Conservation (phyloP, 2,329 filamentous ascomycete genomes). For the Colletotrichum chrysophilum region DNA sequence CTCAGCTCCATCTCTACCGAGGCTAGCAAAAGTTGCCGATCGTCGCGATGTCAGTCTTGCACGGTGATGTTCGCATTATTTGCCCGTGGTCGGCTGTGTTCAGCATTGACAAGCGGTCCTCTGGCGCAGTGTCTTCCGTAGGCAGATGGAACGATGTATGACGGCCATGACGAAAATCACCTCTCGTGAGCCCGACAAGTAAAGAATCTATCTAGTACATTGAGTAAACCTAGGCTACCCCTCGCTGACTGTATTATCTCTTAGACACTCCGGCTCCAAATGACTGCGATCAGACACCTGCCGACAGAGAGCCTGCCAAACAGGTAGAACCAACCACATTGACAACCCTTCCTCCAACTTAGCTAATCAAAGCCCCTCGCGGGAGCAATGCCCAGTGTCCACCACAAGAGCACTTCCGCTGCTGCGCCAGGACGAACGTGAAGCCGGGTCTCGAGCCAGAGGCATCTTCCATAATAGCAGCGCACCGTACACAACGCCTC, state of each 20-base stretch:
- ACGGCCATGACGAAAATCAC: neutral
- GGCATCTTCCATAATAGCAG: conserved; percentile 69
- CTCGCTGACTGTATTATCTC: neutral
- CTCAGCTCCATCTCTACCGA: neutral
- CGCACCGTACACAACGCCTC: conserved; percentile 64
- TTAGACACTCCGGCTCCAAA: neutral
- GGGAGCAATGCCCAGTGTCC: conserved; percentile 56
- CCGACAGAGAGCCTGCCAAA: neutral
- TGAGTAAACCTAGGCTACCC: neutral
- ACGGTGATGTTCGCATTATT: neutral
- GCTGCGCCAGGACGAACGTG: conserved; percentile 58
- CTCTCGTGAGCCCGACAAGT: neutral
- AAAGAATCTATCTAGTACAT: neutral
- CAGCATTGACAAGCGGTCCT: neutral
- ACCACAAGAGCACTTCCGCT: conserved; percentile 60
- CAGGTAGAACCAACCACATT: neutral
- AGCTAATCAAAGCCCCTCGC: conserved; percentile 23
- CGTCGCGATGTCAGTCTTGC: neutral
- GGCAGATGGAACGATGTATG: neutral
- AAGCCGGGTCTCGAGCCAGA: conserved; percentile 52
- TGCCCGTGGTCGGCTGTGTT: neutral
- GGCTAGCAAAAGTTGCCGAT: neutral
- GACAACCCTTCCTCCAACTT: neutral
- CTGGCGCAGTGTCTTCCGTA: neutral
- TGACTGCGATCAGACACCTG: neutral